phyloP scores from a whole-genome alignment of 2,329 filamentous ascomycete genomes.

The Penicillium sp. region DNA sequence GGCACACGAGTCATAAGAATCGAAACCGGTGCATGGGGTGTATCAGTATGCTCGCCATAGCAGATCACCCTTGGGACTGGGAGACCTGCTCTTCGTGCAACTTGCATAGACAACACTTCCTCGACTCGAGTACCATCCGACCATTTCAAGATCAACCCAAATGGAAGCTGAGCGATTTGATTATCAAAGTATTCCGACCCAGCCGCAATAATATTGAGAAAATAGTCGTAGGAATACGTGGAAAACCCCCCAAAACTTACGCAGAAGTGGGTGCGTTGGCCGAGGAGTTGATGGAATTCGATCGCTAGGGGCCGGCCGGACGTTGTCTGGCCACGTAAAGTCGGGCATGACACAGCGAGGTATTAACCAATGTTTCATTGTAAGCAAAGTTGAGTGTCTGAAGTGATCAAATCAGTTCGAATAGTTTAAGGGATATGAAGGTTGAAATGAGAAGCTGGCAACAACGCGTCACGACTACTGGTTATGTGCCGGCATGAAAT shows the following conservation, averaged over 20 bases:
- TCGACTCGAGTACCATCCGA: constrained; percentile 37
- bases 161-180: constrained; percentile 37
- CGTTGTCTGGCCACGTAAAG: constrained; percentile 19
- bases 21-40: constrained; percentile 31
- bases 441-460: no score
- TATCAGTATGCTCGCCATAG: constrained; percentile 35
- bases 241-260: constrained; percentile 30
- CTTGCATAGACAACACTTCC: constrained; percentile 35
- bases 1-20: constrained; percentile 41
- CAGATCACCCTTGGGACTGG: constrained; percentile 34
- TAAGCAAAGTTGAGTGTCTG: no score
- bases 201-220: constrained; percentile 32
- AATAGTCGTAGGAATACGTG: constrained; percentile 29
- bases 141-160: constrained; percentile 40
- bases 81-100: constrained; percentile 30
- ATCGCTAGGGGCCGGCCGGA: constrained; percentile 5
- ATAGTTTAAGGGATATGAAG: no score
- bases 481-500: no score
- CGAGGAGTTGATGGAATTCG: constrained; percentile 26
- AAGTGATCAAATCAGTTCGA: no score
- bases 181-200: constrained; percentile 28
- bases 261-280: constrained; percentile 12
- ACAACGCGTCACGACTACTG: no score
- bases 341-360: constrained; percentile 17
- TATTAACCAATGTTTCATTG: not conserved